Conservation (phyloP, 345 rosid genomes). For the Acer campestre region DNA sequence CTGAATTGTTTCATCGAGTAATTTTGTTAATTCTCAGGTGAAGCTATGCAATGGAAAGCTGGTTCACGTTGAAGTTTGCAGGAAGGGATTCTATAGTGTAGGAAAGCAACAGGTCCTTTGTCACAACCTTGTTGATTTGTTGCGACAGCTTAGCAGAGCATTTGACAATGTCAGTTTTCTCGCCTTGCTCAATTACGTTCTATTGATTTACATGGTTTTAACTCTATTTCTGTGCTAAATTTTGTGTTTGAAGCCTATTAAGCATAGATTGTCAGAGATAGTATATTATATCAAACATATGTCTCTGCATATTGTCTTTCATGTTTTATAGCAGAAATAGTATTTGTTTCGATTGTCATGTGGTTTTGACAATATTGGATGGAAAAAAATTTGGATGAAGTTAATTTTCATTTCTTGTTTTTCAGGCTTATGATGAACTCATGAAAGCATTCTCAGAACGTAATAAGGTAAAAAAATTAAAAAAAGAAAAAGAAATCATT, state of each 20-base stretch:
- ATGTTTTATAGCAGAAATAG: neutral
- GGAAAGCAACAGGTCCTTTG: conserved; percentile 80
- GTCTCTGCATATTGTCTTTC: neutral
- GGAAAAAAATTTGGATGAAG: neutral
- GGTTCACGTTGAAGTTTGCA: conserved; percentile 82
- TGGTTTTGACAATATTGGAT: neutral
- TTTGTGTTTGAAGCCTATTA: neutral
- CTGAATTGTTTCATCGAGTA: conserved; percentile 1
- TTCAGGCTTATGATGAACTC: conserved; percentile 85
- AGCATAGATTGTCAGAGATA: neutral
- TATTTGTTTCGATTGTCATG: neutral
- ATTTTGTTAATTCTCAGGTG: conserved; percentile 49
- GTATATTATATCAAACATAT: neutral
- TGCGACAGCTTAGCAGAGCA: conserved; percentile 88
- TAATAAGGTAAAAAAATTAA: conserved; percentile 64
- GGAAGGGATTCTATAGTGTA: conserved; percentile 70
- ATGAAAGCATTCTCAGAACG: conserved; percentile 88
- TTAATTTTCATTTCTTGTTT: conserved; percentile 22
- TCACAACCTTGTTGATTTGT: conserved; percentile 90
- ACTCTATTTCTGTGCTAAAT: neutral
- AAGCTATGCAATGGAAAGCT: conserved; percentile 94
- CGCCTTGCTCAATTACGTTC: neutral
- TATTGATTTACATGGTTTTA: neutral
- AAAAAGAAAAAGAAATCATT: neutral
- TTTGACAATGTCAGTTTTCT: conserved; percentile 69